phyloP scores from a whole-genome alignment of 768 basidiomycete species.

The Exidia glandulosa region DNA sequence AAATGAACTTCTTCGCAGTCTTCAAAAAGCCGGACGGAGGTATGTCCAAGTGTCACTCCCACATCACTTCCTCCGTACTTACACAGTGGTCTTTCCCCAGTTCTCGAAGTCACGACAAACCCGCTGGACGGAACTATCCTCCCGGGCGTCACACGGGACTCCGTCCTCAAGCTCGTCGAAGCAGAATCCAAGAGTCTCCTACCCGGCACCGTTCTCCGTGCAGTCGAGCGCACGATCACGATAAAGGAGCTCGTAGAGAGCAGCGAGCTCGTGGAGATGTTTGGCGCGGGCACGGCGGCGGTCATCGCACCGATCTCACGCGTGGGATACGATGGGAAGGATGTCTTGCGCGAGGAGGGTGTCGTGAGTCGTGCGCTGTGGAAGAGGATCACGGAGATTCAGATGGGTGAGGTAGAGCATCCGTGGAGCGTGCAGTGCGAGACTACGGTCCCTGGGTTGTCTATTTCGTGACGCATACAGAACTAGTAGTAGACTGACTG shows the following conservation, averaged over 20 bases:
- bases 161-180: constrained; percentile 59
- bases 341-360: constrained; percentile 44
- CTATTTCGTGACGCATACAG: neutral
- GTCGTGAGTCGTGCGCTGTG: constrained; percentile 59
- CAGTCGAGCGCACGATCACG: constrained; percentile 51
- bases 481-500: no score
- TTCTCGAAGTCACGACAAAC: constrained; percentile 77
- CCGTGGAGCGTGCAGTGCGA: constrained; percentile 46
- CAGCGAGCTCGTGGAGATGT: constrained; percentile 55
- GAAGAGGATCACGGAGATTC: constrained; percentile 64
- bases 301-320: constrained; percentile 61
- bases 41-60: constrained; percentile 16
- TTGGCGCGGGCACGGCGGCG: constrained; percentile 78
- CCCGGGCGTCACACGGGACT: constrained; percentile 85
- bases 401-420: constrained; percentile 54
- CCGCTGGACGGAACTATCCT: constrained; percentile 87
- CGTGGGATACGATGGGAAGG: constrained; percentile 62
- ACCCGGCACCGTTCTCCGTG: constrained; percentile 32
- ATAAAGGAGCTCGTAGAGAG: constrained; percentile 43
- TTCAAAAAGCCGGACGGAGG: constrained; percentile 48
- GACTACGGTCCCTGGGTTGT: neutral
- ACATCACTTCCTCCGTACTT: neutral
- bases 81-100: constrained; percentile 22
- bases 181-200: constrained; percentile 40
- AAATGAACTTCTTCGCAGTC: constrained; percentile 76